Conservation (phyloP, 169 alveolate species). For the Plasmodium gonderi region DNA sequence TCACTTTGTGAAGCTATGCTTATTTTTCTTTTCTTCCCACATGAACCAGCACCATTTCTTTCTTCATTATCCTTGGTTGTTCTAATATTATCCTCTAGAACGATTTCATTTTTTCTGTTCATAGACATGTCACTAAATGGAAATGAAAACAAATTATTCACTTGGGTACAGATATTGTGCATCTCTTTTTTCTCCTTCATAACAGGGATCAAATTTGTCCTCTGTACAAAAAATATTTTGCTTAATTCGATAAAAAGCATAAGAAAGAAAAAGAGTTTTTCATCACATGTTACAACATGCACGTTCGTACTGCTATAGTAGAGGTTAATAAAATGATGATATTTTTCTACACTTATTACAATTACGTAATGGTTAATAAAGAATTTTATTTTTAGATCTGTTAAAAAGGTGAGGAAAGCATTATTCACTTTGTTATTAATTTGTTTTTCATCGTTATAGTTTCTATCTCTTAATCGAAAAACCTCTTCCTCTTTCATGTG, state of each 20-base stretch:
- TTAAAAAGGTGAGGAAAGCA: slow-evolving; percentile 19
- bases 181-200: background rate
- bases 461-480: background rate
- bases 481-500: background rate
- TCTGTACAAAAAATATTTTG: slow-evolving; percentile 49
- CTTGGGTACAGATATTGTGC: background rate
- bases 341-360: slow-evolving; percentile 39
- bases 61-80: background rate
- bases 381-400: slow-evolving; percentile 42
- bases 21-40: slow-evolving; percentile 5
- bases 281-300: background rate
- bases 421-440: slow-evolving; percentile 12
- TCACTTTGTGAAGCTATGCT: background rate
- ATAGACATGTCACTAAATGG: background rate
- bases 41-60: background rate
- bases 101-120: background rate
- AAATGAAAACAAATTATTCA: background rate
- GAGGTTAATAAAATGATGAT: slow-evolving; percentile 31
- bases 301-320: slow-evolving; percentile 15
- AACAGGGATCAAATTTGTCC: background rate
- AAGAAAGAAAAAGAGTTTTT: slow-evolving; percentile 19
- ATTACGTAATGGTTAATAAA: slow-evolving; percentile 55
- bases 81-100: background rate
- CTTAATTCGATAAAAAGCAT: slow-evolving; percentile 34
- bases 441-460: background rate